Evolutionary conservation across 2,329 filamentous ascomycete species (phyloP).

Genomic region (Pseudonectria buxi): DNA sequence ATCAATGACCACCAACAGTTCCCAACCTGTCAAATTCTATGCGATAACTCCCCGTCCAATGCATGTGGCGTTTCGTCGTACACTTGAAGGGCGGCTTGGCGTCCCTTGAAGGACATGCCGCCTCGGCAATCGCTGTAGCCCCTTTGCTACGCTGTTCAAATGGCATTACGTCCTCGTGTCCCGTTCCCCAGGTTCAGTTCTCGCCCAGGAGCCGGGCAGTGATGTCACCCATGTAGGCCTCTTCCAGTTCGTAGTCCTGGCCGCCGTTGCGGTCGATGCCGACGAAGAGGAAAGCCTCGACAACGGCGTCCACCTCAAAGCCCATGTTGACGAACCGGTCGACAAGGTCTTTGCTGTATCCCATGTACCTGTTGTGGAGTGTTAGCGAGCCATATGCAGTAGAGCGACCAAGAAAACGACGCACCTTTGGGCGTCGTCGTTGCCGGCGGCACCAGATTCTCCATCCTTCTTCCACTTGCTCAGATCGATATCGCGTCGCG

Average conservation of each 20-base stretch:
- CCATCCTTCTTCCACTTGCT: slow-evolving; percentile 44
- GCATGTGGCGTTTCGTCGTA: slow-evolving; percentile 9
- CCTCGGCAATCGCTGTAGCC: neutral
- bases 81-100: neutral
- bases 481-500: slow-evolving; percentile 35
- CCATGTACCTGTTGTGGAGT: slow-evolving; percentile 58
- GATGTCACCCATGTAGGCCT: slow-evolving; percentile 84
- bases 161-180: neutral
- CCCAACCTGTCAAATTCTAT: slow-evolving; percentile 4
- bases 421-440: slow-evolving; percentile 24
- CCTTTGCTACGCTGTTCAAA: neutral
- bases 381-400: neutral
- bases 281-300: slow-evolving; percentile 73
- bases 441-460: slow-evolving; percentile 25
- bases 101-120: neutral
- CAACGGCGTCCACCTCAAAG: slow-evolving; percentile 80
- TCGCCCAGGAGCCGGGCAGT: slow-evolving; percentile 81
- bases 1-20: no score
- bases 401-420: neutral
- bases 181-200: slow-evolving; percentile 34
- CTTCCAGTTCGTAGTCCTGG: slow-evolving; percentile 78
- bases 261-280: slow-evolving; percentile 75
- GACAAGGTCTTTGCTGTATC: slow-evolving; percentile 79
- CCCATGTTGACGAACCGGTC: slow-evolving; percentile 86
- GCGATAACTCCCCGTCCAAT: slow-evolving; percentile 19